Conservation (phyloP, 164 flowering plant genomes). For the Vitis amurensis region DNA sequence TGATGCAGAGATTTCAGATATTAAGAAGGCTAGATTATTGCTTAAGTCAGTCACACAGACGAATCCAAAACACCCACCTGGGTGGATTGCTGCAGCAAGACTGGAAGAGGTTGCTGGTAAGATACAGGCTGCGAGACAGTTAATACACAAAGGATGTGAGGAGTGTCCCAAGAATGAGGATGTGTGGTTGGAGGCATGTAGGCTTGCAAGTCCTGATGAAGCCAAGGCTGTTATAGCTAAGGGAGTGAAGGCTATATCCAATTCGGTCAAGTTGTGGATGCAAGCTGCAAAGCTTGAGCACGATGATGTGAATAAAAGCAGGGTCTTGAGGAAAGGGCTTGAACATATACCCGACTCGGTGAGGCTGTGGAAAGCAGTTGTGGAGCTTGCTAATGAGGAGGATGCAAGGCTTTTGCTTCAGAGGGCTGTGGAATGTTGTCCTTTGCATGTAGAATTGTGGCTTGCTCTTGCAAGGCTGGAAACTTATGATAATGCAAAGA, state of each 20-base stretch:
- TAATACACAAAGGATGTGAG: constrained; percentile 83
- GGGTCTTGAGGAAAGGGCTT: constrained; percentile 85
- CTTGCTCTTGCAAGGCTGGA: constrained; percentile 90
- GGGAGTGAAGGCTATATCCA: constrained; percentile 83
- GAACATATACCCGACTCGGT: constrained; percentile 91
- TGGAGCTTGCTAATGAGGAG: constrained; percentile 86
- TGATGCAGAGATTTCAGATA: constrained; percentile 92
- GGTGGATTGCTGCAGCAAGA: constrained; percentile 98
- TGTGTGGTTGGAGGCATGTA: constrained; percentile 91
- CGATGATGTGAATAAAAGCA: constrained; percentile 64
- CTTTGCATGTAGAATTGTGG: constrained; percentile 94
- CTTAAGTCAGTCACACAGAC: constrained; percentile 83
- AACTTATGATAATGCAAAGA: constrained; percentile 78
- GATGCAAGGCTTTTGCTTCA: constrained; percentile 84
- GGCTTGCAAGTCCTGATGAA: constrained; percentile 75
- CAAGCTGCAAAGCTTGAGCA: constrained; percentile 85
- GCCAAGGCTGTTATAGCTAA: constrained; percentile 88
- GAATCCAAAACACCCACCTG: constrained; percentile 87
- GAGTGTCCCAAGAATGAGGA: constrained; percentile 94
- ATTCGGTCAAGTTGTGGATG: constrained; percentile 92
- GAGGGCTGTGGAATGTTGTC: constrained; percentile 92
- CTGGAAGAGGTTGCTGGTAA: constrained; percentile 90
- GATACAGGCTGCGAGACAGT: constrained; percentile 68
- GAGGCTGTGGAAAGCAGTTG: constrained; percentile 94
- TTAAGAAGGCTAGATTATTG: constrained; percentile 87